Base-by-base conservation (phyloP, 768 basidiomycete genomes). In the Lepiota venenata region DNA sequence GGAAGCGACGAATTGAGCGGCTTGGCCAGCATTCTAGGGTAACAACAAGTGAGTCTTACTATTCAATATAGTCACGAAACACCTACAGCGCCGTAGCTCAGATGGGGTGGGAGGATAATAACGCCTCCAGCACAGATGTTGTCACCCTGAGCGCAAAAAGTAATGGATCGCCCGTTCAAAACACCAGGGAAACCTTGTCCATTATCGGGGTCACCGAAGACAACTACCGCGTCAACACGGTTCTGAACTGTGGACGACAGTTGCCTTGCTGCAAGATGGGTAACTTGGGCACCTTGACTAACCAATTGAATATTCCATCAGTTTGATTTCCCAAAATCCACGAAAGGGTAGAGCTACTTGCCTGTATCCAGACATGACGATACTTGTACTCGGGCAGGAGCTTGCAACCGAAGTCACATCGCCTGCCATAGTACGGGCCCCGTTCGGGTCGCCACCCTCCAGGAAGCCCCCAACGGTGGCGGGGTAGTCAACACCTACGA, bases 311-410 rank as follows among this genome's bases (percentile, higher is more conserved):
- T 25, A 47, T 18, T 18, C 16, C 14, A 35, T 11, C 10, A 10
- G 4, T 9, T 18, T 2, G 36, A n/a, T 1, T 18, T 18, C 10
- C 15, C 7, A 27, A 16, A 2, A 14, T 46, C 16, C 14, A 39
- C 32, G 16, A 32, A 41, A 37, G 42, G 21, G 5, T 48, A 37
- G 25, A 39, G 18, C 37, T 4, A 41, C 46, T 40, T 37, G 70
- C 69, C 69, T 71, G 54, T 71, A 72, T 9, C 69, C 69, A 37
- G 69, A 67, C 38, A 70, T 66, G 43, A 72, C 67, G 12, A 72
- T 69, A 44, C 63, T 63, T 7, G 69, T 70, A 47, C 64, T 53
- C 2, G 69, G 68, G 52, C 71, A 72, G 2, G 68, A 57, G 21
- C 44, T 66, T 1, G 68, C 67, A 18, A 52, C 58, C 1, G 63